Evolutionary conservation across 1,284 basidiomycete species (phyloP), one percentile per base, ranked within the genome.

Genomic region (Amylostereum areolatum): DNA sequence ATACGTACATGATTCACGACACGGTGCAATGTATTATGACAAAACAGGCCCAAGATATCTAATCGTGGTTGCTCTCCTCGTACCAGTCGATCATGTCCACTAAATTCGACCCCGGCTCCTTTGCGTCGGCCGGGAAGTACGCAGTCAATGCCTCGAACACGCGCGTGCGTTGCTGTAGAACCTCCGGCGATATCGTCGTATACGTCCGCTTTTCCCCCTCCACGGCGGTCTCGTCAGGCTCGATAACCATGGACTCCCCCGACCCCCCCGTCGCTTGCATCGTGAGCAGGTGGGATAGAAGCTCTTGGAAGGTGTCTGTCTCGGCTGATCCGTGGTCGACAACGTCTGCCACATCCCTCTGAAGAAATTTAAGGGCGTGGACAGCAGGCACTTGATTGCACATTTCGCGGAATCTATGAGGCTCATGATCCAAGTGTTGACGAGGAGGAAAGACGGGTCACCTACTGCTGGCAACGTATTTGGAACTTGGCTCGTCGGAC

Each of bases 381-480:
- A 86, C 73, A 0, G 81, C 70, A 2, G 80, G 64, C n/a, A 66
- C 68, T 36, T 80, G 77, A 60, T 81, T 77, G 61, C 85, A 89
- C 75, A 89, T 80, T 60, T 90, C 88, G 25, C 82, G 77, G 66
- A 90, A 91, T 55, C 88, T 90, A 53, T 4, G 34, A 4, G 34
- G 30, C 28, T 43, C 18, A 24, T 51, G 42, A 40, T 31, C 35
- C 37, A 44, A 6, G 18, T 30, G 28, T 45, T 37, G 25, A 31
- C 12, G 28, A 45, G n/a, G n/a, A 48, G 10, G 12, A 7, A 43
- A 40, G 39, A 34, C 28, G 32, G 12, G n/a, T 25, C 8, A 65
- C 79, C 49, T 57, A 87, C 87, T 83, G 81, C 59, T 90, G 86
- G 55, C 76, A 75, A 44, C 86, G 77, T 54, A 87, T 73, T 33